These are phyloP conservation scores for Leucocoprinus sp. DNA, from an alignment of 768 basidiomycete genomes.

Conservation along the genomic window DNA sequence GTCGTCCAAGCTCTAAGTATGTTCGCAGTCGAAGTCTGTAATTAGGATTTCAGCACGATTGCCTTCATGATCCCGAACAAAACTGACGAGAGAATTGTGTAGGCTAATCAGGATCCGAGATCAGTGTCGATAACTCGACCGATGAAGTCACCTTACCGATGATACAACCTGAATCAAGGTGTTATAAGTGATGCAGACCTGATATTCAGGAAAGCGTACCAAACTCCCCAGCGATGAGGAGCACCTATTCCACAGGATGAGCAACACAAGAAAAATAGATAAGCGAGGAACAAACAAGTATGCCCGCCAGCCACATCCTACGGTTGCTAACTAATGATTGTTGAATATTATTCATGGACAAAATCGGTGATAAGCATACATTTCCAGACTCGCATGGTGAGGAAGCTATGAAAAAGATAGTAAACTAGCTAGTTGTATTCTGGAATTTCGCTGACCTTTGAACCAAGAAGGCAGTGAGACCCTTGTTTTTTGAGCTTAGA, in stretches of 20 bases:
- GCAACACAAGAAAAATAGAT: not conserved
- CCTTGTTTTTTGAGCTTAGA: too few species aligned
- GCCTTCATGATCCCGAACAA: not conserved
- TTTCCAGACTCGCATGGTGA: constrained; percentile 36
- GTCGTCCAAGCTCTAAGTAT: constrained; percentile 23
- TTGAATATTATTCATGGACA: not conserved
- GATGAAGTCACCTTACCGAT: constrained; percentile 21
- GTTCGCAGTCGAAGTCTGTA: constrained; percentile 25
- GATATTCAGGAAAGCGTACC: constrained; percentile 17
- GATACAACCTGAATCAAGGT: constrained; percentile 18
- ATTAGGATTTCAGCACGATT: not conserved
- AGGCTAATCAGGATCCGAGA: not conserved
- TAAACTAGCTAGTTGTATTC: not conserved
- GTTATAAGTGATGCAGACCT: not conserved
- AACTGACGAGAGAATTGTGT: constrained; percentile 12
- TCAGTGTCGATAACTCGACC: not conserved
- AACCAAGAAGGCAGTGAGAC: constrained; percentile 39
- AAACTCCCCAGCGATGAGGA: constrained; percentile 33
- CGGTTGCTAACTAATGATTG: constrained; percentile 34
- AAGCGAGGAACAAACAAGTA: constrained; percentile 22
- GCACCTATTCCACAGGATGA: constrained; percentile 12
- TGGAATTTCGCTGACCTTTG: constrained; percentile 28
- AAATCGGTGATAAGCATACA: constrained; percentile 23
- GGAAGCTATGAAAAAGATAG: constrained; percentile 25
- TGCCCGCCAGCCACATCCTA: constrained; percentile 25